These are phyloP conservation scores for Penicillium italicum DNA, from an alignment of 2,329 filamentous ascomycete genomes.

Conservation along the genomic window DNA sequence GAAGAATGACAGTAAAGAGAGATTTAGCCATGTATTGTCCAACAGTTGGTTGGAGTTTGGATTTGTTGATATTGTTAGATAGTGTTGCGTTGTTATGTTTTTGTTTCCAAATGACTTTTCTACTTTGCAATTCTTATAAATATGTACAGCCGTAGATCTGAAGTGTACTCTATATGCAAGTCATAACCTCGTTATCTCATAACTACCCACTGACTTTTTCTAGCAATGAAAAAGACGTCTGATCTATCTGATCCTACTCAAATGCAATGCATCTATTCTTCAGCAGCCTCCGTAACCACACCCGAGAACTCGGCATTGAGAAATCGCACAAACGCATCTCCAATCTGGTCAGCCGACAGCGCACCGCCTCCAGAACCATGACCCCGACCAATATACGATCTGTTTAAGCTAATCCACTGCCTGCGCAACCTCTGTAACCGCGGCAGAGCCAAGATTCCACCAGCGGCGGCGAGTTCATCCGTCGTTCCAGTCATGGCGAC, in stretches of 20 bases:
- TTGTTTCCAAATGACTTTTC: not conserved
- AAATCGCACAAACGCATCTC: conserved; percentile 47
- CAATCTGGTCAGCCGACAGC: conserved; percentile 35
- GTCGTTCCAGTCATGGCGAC: conserved; percentile 37
- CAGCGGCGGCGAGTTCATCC: conserved; percentile 43
- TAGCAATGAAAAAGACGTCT: conserved; percentile 1
- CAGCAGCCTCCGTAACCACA: conserved; percentile 14
- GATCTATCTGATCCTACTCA: not conserved
- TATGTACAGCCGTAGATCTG: not conserved
- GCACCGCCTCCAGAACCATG: conserved; percentile 35
- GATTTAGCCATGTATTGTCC: not conserved
- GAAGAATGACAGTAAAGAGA: conserved; percentile 5
- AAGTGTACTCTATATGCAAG: not conserved
- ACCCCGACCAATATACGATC: conserved; percentile 37
- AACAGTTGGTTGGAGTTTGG: conserved; percentile 1
- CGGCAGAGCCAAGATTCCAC: conserved; percentile 41
- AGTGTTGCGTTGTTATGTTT: not conserved
- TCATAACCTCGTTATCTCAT: conserved; percentile 8
- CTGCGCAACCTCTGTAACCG: conserved; percentile 43
- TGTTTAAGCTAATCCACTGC: conserved; percentile 48
- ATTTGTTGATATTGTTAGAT: conserved; percentile 4
- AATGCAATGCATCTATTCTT: conserved; percentile 3
- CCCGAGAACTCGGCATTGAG: conserved; percentile 44
- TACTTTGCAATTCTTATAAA: not conserved
- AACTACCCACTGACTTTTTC: not conserved